These are phyloP conservation scores for Mycena crocata DNA, from an alignment of 768 basidiomycete species.

Conservation along the genomic window DNA sequence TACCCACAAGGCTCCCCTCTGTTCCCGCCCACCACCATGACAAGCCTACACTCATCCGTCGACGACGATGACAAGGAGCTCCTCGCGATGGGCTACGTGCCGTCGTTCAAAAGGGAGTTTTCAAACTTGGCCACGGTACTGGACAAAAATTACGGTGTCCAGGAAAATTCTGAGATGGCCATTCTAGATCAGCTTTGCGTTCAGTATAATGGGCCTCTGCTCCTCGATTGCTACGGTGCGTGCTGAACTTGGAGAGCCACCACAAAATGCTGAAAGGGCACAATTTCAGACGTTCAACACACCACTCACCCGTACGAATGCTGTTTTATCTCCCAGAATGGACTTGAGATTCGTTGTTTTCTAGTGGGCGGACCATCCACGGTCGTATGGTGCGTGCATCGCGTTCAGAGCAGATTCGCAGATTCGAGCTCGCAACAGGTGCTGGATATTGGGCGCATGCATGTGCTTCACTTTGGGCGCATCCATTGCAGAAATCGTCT, in stretches of 20 bases:
- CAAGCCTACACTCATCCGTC: conserved; percentile 33
- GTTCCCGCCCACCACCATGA: conserved; percentile 23
- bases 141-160: not conserved
- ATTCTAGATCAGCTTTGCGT: conserved; percentile 75
- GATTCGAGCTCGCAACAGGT: conserved; percentile 61
- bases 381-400: conserved; percentile 46
- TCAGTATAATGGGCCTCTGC: conserved; percentile 86
- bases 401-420: conserved; percentile 7
- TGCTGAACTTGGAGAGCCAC: too few relatives aligned
- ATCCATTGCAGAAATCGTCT: conserved; percentile 80
- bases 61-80: conserved; percentile 76
- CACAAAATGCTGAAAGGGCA: too few relatives aligned
- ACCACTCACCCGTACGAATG: conserved; percentile 57
- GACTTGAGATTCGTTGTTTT: not conserved
- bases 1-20: not conserved
- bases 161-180: not conserved
- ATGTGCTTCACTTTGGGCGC: conserved; percentile 83
- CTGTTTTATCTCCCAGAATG: not conserved
- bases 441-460: conserved; percentile 77
- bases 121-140: conserved; percentile 80
- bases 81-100: conserved; percentile 76
- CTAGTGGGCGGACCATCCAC: conserved; percentile 73
- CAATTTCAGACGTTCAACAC: conserved; percentile 89
- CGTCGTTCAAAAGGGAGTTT: conserved; percentile 88
- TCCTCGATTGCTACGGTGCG: conserved; percentile 81